These are phyloP conservation scores for Colletotrichum tamarilloi DNA, from an alignment of 2,329 filamentous ascomycete genomes.

Conservation along the genomic window DNA sequence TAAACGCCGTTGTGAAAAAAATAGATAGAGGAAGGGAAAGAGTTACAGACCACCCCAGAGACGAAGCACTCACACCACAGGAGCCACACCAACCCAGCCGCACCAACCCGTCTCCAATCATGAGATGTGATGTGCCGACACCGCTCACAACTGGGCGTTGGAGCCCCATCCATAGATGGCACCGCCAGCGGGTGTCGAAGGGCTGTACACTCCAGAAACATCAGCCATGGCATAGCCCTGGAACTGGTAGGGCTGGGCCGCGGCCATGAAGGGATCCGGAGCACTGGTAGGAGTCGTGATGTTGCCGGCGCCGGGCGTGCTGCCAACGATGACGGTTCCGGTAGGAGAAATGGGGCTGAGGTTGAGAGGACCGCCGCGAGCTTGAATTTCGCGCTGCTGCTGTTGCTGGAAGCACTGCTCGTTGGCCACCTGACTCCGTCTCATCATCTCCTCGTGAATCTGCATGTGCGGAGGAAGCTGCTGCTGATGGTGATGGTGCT, in stretches of 20 bases:
- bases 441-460: not conserved
- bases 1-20: not conserved
- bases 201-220: constrained; percentile 26
- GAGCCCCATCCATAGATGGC: constrained; percentile 26
- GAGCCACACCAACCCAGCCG: not conserved
- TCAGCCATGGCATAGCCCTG: constrained; percentile 26
- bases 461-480: not conserved
- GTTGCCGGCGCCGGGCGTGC: not conserved
- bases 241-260: constrained; percentile 8
- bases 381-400: not conserved
- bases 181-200: constrained; percentile 1
- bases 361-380: not conserved
- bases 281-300: not conserved
- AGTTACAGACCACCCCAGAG: not conserved
- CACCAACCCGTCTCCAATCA: not conserved
- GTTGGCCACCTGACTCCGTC: not conserved
- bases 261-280: not conserved
- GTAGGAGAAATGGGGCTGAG: not conserved
- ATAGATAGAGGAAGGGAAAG: not conserved
- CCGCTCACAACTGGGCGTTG: constrained; percentile 7
- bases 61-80: not conserved
- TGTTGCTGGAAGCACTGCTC: not conserved
- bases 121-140: not conserved
- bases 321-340: not conserved
- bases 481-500: not conserved